A percentile compares a stretch with the other conserved stretches of the same genome.
These are phyloP conservation scores for Aspergillus pseudonomiae DNA, from an alignment of 2,329 filamentous ascomycete genomes.

Conservation along the genomic window DNA sequence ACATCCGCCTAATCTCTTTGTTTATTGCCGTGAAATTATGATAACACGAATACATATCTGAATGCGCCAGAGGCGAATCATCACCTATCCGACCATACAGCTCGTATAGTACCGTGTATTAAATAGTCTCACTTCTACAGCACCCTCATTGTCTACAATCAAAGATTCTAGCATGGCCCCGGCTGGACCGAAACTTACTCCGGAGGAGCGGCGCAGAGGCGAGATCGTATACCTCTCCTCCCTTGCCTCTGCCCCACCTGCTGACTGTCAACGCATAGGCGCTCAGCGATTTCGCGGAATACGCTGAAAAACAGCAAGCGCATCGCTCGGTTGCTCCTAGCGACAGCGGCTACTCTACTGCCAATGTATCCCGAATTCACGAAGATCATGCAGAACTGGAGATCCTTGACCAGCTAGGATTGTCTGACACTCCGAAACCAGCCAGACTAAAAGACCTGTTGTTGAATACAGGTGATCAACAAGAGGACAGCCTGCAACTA, in stretches of 20 bases:
- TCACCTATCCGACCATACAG: constrained; percentile 28
- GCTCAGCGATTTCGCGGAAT: constrained; percentile 94
- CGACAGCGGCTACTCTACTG: constrained; percentile 46
- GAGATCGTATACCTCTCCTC: constrained; percentile 67
- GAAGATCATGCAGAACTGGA: constrained; percentile 87
- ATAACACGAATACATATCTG: constrained; percentile 48
- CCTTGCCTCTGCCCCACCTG: constrained; percentile 12
- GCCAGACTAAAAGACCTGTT: constrained; percentile 77
- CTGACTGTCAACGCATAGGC: constrained; percentile 53
- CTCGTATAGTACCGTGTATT: constrained; percentile 20
- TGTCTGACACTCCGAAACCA: constrained; percentile 67
- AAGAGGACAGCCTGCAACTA: constrained; percentile 62
- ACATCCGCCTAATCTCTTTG: constrained; percentile 12
- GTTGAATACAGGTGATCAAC: constrained; percentile 56
- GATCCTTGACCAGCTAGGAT: constrained; percentile 77
- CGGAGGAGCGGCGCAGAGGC: constrained; percentile 81
- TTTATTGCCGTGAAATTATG: constrained; percentile 34
- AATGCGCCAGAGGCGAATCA: constrained; percentile 41
- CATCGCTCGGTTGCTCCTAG: constrained; percentile 41
- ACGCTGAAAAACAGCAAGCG: constrained; percentile 91
- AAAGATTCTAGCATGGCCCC: constrained; percentile 36
- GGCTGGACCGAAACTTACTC: constrained; percentile 60
- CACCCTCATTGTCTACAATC: background rate
- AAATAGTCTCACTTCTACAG: constrained; percentile 1
- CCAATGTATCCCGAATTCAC: constrained; percentile 35